Percentiles rank a stretch among this genome's conserved stretches.
Evolutionary conservation across 2,329 filamentous ascomycete genomes (phyloP).

Genomic region (Lachnellula cervina): DNA sequence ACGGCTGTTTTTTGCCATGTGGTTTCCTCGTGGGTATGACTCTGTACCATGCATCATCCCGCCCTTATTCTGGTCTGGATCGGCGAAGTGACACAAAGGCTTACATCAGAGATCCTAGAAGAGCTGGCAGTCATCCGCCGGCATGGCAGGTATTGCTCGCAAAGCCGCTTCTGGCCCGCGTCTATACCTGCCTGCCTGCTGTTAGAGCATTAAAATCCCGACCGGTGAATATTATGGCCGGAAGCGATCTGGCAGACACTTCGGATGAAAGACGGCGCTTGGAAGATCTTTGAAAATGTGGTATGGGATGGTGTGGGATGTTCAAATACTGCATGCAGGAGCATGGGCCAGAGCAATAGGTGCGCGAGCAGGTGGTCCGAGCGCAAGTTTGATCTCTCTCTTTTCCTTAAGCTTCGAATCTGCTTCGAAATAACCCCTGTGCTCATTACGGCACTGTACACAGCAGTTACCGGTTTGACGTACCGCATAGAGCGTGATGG

Average conservation of each 20-base stretch:
- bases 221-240: background rate
- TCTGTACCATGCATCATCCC: slow-evolving; percentile 5
- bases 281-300: slow-evolving; percentile 7
- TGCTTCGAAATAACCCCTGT: slow-evolving; percentile 7
- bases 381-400: background rate
- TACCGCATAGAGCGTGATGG: background rate
- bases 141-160: background rate
- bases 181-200: background rate
- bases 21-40: slow-evolving; percentile 4
- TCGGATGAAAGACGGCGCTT: slow-evolving; percentile 8
- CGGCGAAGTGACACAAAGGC: background rate
- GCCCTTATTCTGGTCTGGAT: background rate
- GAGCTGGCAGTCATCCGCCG: background rate
- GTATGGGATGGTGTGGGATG: background rate
- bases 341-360: background rate
- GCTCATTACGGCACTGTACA: background rate
- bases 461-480: background rate
- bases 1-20: slow-evolving; percentile 12
- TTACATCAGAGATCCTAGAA: background rate
- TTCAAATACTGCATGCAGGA: no score
- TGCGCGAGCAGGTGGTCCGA: slow-evolving; percentile 13
- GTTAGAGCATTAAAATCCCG: background rate
- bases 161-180: background rate
- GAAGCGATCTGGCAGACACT: slow-evolving; percentile 7
- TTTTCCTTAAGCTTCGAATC: slow-evolving; percentile 6